Conservation (phyloP, 2,329 filamentous ascomycete species). For the Bertia moriformis region DNA sequence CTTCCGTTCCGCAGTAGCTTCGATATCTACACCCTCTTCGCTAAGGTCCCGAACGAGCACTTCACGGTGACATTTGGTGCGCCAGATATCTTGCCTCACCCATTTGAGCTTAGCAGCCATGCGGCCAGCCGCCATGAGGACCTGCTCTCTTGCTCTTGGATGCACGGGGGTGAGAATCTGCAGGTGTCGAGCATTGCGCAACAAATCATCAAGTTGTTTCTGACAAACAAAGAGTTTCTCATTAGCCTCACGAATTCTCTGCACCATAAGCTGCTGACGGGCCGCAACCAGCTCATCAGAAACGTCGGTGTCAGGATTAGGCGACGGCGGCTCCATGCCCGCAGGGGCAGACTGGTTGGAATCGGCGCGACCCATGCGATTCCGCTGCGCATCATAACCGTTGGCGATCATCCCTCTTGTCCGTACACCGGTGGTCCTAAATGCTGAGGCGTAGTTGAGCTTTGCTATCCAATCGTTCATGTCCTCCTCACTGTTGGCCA, state of each 20-base stretch:
- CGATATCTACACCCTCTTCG: slow-evolving; percentile 28
- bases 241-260: slow-evolving; percentile 51
- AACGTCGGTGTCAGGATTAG: slow-evolving; percentile 33
- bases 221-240: slow-evolving; percentile 42
- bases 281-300: slow-evolving; percentile 52
- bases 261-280: slow-evolving; percentile 46
- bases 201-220: slow-evolving; percentile 47
- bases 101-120: slow-evolving; percentile 57
- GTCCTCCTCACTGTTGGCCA: slow-evolving; percentile 55
- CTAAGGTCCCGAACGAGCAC: slow-evolving; percentile 55
- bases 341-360: slow-evolving; percentile 12
- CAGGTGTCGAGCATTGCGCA: slow-evolving; percentile 57
- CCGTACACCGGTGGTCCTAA: slow-evolving; percentile 54
- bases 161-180: slow-evolving; percentile 56
- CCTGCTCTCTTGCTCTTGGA: slow-evolving; percentile 47
- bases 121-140: slow-evolving; percentile 49
- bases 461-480: slow-evolving; percentile 63
- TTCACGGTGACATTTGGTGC: slow-evolving; percentile 54
- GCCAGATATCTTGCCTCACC: slow-evolving; percentile 58
- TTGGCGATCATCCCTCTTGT: slow-evolving; percentile 53
- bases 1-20: neutral
- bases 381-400: slow-evolving; percentile 46
- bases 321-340: slow-evolving; percentile 3
- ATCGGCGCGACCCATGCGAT: slow-evolving; percentile 33
- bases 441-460: slow-evolving; percentile 61